phyloP scores from a whole-genome alignment of 257 asterid genomes.

The Penstemon newberryi region DNA sequence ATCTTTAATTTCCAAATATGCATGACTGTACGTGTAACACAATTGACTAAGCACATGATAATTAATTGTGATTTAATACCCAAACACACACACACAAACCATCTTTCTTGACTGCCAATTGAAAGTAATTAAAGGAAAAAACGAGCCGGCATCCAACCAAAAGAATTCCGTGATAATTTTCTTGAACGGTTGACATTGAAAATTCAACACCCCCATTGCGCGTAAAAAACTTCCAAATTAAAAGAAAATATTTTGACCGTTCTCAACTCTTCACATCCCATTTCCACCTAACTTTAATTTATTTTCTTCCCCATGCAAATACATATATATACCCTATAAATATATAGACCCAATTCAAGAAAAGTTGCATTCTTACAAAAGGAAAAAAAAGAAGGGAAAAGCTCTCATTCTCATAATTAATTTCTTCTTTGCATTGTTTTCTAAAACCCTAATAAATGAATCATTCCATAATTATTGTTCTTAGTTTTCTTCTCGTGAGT shows the following conservation, averaged over 20 bases:
- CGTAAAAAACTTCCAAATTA: constrained; percentile 21
- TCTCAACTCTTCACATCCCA: constrained; percentile 28
- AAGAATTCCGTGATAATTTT: neutral
- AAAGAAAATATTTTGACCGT: neutral
- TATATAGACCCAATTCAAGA: constrained; percentile 13
- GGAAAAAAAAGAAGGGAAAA: neutral
- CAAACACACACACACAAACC: no score
- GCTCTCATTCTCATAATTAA: constrained; percentile 14
- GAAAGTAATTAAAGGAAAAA: neutral
- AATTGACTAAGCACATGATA: no score
- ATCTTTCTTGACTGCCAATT: no score
- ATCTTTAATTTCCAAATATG: no score
- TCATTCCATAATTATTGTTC: neutral
- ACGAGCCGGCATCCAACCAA: constrained; percentile 33
- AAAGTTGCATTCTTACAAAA: neutral
- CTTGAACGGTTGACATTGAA: constrained; percentile 44
- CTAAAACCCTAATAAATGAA: constrained; percentile 10
- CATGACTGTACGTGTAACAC: no score
- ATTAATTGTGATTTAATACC: no score
- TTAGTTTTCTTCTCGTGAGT: constrained; percentile 16
- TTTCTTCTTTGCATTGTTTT: neutral
- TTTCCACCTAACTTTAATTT: constrained; percentile 17
- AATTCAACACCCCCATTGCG: constrained; percentile 32
- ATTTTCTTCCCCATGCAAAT: neutral
- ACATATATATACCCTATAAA: neutral